Conservation (phyloP, 306 rosid genomes). For the Cucumis cinereus region DNA sequence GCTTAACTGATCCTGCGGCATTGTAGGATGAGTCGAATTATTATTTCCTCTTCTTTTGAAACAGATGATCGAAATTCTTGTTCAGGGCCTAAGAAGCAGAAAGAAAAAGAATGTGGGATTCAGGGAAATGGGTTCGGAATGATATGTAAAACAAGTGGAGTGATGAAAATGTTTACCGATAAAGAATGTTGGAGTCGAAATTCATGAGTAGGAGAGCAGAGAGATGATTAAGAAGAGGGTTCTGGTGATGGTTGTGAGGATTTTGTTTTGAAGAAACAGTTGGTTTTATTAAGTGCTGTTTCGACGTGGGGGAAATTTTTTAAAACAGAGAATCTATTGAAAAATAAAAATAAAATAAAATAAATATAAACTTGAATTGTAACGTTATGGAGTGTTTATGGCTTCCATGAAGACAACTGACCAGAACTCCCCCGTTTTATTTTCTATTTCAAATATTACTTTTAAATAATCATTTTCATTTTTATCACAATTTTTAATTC, state of each 20-base stretch:
- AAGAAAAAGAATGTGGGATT: neutral
- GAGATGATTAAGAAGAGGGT: neutral
- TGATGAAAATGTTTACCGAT: neutral
- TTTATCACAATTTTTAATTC: neutral
- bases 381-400: conserved; percentile 1
- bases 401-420: neutral
- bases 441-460: neutral
- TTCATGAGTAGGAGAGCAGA: neutral
- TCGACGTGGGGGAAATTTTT: neutral
- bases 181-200: neutral
- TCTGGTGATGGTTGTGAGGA: neutral
- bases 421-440: neutral
- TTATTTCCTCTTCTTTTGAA: neutral
- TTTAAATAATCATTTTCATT: neutral
- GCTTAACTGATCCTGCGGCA: conserved; percentile 51
- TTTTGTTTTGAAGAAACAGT: neutral
- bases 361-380: neutral
- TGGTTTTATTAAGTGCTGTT: neutral
- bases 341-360: too few relatives aligned
- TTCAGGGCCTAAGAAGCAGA: neutral
- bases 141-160: neutral
- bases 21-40: conserved; percentile 10
- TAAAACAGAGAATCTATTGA: neutral
- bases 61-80: neutral
- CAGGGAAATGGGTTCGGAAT: too few relatives aligned